A percentile compares a stretch with the other conserved stretches of the same genome.
These are phyloP conservation scores for Sarocladium oryzae DNA, from an alignment of 2,329 filamentous ascomycete genomes.

Conservation along the genomic window DNA sequence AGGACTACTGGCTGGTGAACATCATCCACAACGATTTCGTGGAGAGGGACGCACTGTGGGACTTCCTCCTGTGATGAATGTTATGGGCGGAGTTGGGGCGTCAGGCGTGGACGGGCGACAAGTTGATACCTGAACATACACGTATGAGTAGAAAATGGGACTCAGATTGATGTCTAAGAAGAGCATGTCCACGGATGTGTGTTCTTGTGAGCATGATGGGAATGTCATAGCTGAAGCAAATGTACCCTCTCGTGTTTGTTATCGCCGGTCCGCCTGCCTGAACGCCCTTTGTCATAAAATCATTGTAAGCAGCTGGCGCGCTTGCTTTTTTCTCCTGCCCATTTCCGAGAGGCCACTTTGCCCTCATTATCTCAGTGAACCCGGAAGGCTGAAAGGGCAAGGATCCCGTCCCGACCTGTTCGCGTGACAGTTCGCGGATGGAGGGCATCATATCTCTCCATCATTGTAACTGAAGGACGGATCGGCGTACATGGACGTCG, in stretches of 20 bases:
- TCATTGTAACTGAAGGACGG: neutral
- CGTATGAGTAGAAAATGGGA: neutral
- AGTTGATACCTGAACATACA: neutral
- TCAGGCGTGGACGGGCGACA: neutral
- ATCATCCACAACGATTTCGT: constrained; percentile 77
- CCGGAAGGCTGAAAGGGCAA: too few species aligned
- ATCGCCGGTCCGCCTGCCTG: neutral
- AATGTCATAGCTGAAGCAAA: neutral
- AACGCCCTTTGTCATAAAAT: neutral
- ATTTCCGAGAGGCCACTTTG: too few species aligned
- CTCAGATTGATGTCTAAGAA: neutral
- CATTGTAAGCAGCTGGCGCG: neutral
- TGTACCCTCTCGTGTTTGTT: too few species aligned
- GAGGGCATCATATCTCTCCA: constrained; percentile 2
- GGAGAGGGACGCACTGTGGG: constrained; percentile 66
- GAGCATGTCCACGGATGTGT: too few species aligned
- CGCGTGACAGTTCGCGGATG: too few species aligned
- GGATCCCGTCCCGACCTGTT: too few species aligned
- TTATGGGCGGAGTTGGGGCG: neutral
- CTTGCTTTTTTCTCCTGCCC: neutral
- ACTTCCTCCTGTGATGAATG: constrained; percentile 45
- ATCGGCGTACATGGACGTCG: constrained; percentile 1
- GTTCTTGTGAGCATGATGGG: too few species aligned
- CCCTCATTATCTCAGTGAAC: too few species aligned
- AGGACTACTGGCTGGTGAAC: constrained; percentile 84